Percentiles rank a stretch among this genome's conserved stretches.
These are phyloP conservation scores for Podospora australis DNA, from an alignment of 495 filamentous ascomycete species.

Conservation along the genomic window DNA sequence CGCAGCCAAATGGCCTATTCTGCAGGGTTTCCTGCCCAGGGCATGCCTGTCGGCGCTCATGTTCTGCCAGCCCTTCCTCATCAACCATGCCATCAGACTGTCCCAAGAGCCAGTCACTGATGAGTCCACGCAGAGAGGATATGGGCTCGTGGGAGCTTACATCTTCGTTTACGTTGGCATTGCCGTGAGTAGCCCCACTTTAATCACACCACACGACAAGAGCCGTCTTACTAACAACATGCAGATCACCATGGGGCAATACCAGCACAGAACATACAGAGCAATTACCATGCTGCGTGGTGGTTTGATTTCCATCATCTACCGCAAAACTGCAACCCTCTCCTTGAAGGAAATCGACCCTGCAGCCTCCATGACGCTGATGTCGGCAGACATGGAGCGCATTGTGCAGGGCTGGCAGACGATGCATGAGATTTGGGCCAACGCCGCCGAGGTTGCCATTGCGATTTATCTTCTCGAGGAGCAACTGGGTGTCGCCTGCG, in stretches of 20 bases:
- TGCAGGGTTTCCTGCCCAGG: conserved; percentile 46
- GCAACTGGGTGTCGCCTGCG: conserved; percentile 49
- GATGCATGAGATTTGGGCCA: conserved; percentile 44
- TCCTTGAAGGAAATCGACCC: conserved; percentile 40
- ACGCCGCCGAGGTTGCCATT: conserved; percentile 44
- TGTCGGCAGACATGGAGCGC: conserved; percentile 47
- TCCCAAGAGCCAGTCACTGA: conserved; percentile 21
- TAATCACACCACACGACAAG: background rate
- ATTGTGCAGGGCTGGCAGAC: conserved; percentile 31
- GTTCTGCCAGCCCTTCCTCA: conserved; percentile 59
- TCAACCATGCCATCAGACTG: conserved; percentile 47
- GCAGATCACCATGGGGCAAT: conserved; percentile 42
- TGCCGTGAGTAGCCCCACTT: conserved; percentile 36
- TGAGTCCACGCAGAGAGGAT: conserved; percentile 38
- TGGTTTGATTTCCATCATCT: conserved; percentile 52
- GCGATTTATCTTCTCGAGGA: conserved; percentile 52
- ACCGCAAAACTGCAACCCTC: conserved; percentile 45
- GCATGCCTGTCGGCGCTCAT: conserved; percentile 51
- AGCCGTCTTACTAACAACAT: background rate
- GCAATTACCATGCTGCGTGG: conserved; percentile 57
- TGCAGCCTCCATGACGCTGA: conserved; percentile 52
- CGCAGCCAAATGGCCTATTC: conserved; percentile 43
- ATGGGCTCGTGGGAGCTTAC: conserved; percentile 62
- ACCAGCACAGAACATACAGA: conserved; percentile 53
- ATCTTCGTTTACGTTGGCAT: conserved; percentile 55